phyloP scores from a whole-genome alignment of 192 early-diverging fungal genomes.

The Coemansia sp. region DNA sequence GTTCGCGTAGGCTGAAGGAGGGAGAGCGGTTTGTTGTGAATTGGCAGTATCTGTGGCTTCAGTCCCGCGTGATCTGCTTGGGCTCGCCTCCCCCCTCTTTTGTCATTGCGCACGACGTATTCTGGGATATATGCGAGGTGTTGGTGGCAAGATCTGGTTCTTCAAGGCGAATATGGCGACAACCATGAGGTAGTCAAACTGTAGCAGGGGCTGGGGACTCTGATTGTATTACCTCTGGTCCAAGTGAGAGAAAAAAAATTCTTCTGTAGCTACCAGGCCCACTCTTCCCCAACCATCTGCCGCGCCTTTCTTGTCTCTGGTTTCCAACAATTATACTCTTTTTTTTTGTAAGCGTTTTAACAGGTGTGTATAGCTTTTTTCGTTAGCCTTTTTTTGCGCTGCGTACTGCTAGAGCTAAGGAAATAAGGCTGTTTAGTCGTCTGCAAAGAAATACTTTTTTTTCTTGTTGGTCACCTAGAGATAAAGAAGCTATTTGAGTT shows the following conservation, averaged over 20 bases:
- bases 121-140: not conserved
- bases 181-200: not conserved
- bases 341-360: conserved; percentile 14
- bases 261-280: not conserved
- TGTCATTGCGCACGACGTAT: not conserved
- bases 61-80: not conserved
- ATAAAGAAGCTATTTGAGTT: not conserved
- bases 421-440: not conserved
- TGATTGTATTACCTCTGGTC: not conserved
- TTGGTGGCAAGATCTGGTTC: not conserved
- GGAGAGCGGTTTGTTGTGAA: not conserved
- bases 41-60: not conserved
- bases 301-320: conserved; percentile 9
- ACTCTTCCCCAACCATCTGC: conserved; percentile 1
- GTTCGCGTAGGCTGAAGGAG: conserved; percentile 44
- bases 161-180: not conserved
- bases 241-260: conserved; percentile 5
- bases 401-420: not conserved
- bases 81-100: not conserved
- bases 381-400: not conserved
- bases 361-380: conserved; percentile 10
- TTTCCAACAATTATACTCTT: conserved; percentile 7
- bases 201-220: not conserved
- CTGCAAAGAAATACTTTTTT: not conserved
- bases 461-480: not conserved